Evolutionary conservation across 2,329 filamentous ascomycete species (phyloP).

Genomic region (Fusarium xylarioides): DNA sequence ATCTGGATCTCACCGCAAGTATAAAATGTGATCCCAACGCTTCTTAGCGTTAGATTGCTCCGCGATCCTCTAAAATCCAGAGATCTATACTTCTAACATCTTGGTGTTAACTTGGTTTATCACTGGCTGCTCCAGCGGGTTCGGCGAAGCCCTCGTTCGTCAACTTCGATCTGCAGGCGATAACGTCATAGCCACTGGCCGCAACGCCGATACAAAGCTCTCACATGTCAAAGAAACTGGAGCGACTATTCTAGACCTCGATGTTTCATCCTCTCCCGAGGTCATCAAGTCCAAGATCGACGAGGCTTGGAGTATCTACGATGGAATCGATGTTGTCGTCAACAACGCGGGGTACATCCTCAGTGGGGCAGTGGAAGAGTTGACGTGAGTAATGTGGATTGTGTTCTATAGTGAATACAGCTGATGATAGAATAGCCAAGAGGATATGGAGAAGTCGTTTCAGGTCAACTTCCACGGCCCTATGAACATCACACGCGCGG

Average conservation of each 20-base stretch:
- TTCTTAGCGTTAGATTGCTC: rapidly evolving
- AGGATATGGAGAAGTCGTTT: slow-evolving; percentile 39
- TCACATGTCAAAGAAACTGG: slow-evolving; percentile 44
- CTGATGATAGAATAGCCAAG: slow-evolving; percentile 25
- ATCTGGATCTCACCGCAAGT: neutral
- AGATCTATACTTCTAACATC: rapidly evolving
- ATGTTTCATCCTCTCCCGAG: slow-evolving; percentile 10
- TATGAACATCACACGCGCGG: slow-evolving; percentile 48
- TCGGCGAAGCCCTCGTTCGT: slow-evolving; percentile 50
- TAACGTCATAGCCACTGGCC: slow-evolving; percentile 54
- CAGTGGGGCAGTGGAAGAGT: slow-evolving; percentile 39
- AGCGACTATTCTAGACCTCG: slow-evolving; percentile 31
- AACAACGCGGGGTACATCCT: slow-evolving; percentile 51
- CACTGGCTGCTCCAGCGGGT: slow-evolving; percentile 56
- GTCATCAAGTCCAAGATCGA: slow-evolving; percentile 23
- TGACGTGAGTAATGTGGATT: slow-evolving; percentile 16
- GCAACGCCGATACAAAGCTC: slow-evolving; percentile 47
- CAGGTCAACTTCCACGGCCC: slow-evolving; percentile 52
- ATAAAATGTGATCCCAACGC: rapidly evolving
- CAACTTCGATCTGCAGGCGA: slow-evolving; percentile 51
- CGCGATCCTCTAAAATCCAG: rapidly evolving
- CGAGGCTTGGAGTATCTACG: slow-evolving; percentile 27
- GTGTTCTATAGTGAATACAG: rapidly evolving
- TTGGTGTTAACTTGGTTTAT: slow-evolving; percentile 50
- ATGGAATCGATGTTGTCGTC: slow-evolving; percentile 49